Evolutionary conservation across 2,329 filamentous ascomycete species (phyloP).

Genomic region (Pyrenophora seminiperda): DNA sequence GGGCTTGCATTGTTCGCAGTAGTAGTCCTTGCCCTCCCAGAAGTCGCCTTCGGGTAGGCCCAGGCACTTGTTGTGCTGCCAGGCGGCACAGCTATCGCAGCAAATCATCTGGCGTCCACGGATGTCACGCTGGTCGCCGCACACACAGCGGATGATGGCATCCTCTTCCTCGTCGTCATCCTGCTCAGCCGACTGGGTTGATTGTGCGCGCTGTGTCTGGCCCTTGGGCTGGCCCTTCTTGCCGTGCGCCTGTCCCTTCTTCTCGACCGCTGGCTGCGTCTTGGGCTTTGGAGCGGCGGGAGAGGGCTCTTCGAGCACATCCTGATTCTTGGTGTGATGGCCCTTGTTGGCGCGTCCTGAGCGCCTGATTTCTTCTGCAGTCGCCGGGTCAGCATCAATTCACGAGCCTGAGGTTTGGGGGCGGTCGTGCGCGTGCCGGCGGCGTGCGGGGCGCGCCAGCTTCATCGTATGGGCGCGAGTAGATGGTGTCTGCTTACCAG

Average conservation of each 20-base stretch:
- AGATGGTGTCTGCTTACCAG: slow-evolving; percentile 61
- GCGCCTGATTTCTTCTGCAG: slow-evolving; percentile 80
- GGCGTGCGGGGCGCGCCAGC: slow-evolving; percentile 9
- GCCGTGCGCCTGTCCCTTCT: slow-evolving; percentile 53
- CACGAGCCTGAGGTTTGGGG: slow-evolving; percentile 9
- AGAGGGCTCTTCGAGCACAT: slow-evolving; percentile 52
- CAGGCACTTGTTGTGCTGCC: slow-evolving; percentile 98
- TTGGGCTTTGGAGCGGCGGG: slow-evolving; percentile 57
- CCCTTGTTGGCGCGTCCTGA: slow-evolving; percentile 97
- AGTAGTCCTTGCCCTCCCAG: slow-evolving; percentile 65
- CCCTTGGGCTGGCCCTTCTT: slow-evolving; percentile 46
- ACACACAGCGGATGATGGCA: slow-evolving; percentile 90
- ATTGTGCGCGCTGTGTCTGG: slow-evolving; percentile 48
- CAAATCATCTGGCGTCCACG: slow-evolving; percentile 92
- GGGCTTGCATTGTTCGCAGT: slow-evolving; percentile 87
- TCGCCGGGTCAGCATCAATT: slow-evolving; percentile 32
- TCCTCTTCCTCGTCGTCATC: slow-evolving; percentile 53
- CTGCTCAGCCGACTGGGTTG: slow-evolving; percentile 40
- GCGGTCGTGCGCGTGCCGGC: slow-evolving; percentile 16
- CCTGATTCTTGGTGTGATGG: slow-evolving; percentile 87
- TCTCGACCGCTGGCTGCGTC: slow-evolving; percentile 49
- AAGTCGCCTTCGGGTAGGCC: slow-evolving; percentile 74
- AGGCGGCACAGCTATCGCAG: slow-evolving; percentile 88
- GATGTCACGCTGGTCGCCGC: slow-evolving; percentile 79
- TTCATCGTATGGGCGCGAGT: slow-evolving; percentile 19